Base-by-base conservation (phyloP, 768 basidiomycete species). In the Pholiota microspora region DNA sequence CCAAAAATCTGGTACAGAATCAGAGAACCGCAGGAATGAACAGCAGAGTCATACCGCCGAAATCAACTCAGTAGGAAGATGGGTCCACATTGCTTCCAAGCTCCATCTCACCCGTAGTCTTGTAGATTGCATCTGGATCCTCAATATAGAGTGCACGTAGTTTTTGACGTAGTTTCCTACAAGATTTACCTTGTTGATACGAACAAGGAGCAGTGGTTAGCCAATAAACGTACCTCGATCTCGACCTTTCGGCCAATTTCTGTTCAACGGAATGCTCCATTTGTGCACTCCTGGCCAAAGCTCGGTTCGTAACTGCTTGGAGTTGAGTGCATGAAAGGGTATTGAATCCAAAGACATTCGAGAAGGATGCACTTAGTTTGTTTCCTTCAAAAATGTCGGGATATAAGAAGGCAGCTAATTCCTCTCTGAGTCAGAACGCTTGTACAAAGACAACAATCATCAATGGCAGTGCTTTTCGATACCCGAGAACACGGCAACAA, bases 1-100 rank as follows among this genome's bases (percentile, higher is more conserved):
- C 54, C 58, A 44, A 72, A 65, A 25, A 71, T 59, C 67, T 68
- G 31, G n/a, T 6, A 2, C 6, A 36, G 6, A 36, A n/a, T 36
- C n/a, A 36, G n/a, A 7, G 16, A 12, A 36, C 7, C 10, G 6
- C 13, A n/a, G 6, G n/a, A n/a, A 36, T n/a, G 16, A 31, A 31
- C 29, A 31, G 29, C 12, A 31, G 29, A 6, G 29, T 31, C 40
- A 8, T 42, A 42, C 40, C 18, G 21, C 7, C 10, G 10, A 10
- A 23, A 42, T 10, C 40, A 42, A 23, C 21, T 42, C 40, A 4
- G 12, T 12, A 12, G 40, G 40, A 21, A 42, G 21, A 12, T 5
- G 3, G 18, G 18, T 16, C 40, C 16, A 42, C 16, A 42, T 7
- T 21, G 9, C 40, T 18, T 42, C 40, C 21, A 42, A 23, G 21